phyloP scores from a whole-genome alignment of 2,329 filamentous ascomycete genomes.

The Tolypocladium ovalisporum region DNA sequence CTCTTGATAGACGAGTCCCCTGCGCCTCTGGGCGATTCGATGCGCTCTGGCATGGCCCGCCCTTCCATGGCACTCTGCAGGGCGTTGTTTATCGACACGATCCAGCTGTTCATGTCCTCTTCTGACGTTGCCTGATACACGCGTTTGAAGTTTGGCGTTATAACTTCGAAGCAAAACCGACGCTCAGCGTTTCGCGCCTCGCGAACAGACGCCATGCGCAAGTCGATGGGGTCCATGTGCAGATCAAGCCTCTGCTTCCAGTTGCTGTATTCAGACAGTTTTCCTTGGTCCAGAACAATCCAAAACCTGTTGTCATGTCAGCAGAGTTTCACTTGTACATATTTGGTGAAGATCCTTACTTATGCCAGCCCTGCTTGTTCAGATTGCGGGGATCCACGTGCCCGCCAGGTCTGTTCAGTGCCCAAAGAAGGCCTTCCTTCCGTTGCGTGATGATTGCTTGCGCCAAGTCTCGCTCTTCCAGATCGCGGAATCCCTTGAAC shows the following conservation, averaged over 20 bases:
- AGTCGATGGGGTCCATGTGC: constrained; percentile 95
- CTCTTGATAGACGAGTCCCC: constrained; percentile 54
- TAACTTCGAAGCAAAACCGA: constrained; percentile 96
- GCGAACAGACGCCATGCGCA: constrained; percentile 91
- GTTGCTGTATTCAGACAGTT: constrained; percentile 95
- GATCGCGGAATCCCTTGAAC: constrained; percentile 86
- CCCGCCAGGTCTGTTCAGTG: constrained; percentile 80
- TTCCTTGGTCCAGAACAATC: constrained; percentile 95
- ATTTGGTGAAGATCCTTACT: constrained; percentile 46
- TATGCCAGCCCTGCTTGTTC: constrained; percentile 98
- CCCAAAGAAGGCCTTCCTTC: constrained; percentile 93
- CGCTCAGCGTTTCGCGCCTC: constrained; percentile 92
- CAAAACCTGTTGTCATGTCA: constrained; percentile 58
- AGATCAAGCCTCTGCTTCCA: constrained; percentile 97
- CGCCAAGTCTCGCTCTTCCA: constrained; percentile 70
- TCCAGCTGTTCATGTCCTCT: constrained; percentile 97
- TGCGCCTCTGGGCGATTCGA: constrained; percentile 22
- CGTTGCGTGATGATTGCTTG: constrained; percentile 48
- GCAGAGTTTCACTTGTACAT: neutral
- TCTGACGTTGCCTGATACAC: constrained; percentile 97
- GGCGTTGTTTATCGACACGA: constrained; percentile 91
- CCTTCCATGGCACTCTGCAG: constrained; percentile 92
- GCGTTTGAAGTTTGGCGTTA: constrained; percentile 89
- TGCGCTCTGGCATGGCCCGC: constrained; percentile 47
- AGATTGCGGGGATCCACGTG: constrained; percentile 92